Conservation (phyloP, 345 rosid genomes). For the Stellera chamaejasme region DNA sequence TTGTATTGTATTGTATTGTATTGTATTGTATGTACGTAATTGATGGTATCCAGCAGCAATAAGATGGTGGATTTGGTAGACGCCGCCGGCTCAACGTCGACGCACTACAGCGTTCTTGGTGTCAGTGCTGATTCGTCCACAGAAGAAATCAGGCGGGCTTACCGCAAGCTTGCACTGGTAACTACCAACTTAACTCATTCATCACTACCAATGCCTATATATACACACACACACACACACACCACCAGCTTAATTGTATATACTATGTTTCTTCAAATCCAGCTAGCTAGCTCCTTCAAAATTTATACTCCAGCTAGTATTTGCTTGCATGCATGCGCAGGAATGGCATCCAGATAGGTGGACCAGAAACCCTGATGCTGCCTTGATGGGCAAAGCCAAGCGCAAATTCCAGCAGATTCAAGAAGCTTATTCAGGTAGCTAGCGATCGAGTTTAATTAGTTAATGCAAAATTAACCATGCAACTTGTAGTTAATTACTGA, state of each 20-base stretch:
- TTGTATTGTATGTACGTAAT: too few relatives aligned
- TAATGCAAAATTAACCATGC: not conserved
- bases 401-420: constrained; percentile 52
- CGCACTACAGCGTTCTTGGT: constrained; percentile 41
- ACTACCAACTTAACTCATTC: not conserved
- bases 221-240: too few relatives aligned
- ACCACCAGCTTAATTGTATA: not conserved
- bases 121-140: constrained; percentile 27
- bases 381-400: constrained; percentile 37
- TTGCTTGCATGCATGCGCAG: constrained; percentile 26
- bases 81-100: constrained; percentile 12
- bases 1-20: too few relatives aligned
- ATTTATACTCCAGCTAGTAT: too few relatives aligned
- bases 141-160: constrained; percentile 43
- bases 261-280: not conserved
- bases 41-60: too few relatives aligned
- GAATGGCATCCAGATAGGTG: constrained; percentile 62
- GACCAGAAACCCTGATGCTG: constrained; percentile 29
- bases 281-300: not conserved
- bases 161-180: constrained; percentile 58
- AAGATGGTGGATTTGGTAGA: too few relatives aligned
- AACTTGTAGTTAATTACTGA: too few relatives aligned
- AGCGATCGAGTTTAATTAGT: not conserved
- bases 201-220: not conserved
- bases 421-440: constrained; percentile 50